Percentiles rank a stretch among this genome's conserved stretches.
phyloP scores from a whole-genome alignment of 345 rosid species.

The Acer saccharum region DNA sequence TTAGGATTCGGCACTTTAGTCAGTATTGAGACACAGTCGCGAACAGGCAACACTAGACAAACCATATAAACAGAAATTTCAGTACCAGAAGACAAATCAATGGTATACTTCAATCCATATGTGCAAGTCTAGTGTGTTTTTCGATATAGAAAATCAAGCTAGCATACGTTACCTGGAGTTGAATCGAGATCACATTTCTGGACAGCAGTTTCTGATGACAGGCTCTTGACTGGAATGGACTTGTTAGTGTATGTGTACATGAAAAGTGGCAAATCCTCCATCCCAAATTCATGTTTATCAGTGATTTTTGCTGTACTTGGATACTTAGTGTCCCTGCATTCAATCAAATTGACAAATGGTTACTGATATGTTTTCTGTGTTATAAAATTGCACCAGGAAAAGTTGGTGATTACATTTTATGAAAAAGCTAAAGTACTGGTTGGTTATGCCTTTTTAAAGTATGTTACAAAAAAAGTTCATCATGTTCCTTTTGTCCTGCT shows the following conservation, averaged over 20 bases:
- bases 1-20: conserved; percentile 37
- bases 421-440: too few species aligned
- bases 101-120: background rate
- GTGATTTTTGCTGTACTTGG: conserved; percentile 6
- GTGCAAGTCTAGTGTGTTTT: too few species aligned
- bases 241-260: conserved; percentile 29
- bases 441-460: too few species aligned
- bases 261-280: conserved; percentile 42
- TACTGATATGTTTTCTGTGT: background rate
- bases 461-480: too few species aligned
- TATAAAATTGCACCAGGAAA: too few species aligned
- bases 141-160: too few species aligned
- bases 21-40: conserved; percentile 32
- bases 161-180: conserved; percentile 25
- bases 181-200: conserved; percentile 7
- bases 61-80: background rate
- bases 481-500: too few species aligned
- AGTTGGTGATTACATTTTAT: too few species aligned
- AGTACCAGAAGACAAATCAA: background rate
- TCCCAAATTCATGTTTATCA: conserved; percentile 18
- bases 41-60: conserved; percentile 30
- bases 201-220: background rate
- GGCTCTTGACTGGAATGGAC: conserved; percentile 18
- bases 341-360: background rate
- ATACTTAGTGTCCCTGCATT: conserved; percentile 32